phyloP scores from a whole-genome alignment of 2,329 filamentous ascomycete genomes.

The Trichoderma breve region DNA sequence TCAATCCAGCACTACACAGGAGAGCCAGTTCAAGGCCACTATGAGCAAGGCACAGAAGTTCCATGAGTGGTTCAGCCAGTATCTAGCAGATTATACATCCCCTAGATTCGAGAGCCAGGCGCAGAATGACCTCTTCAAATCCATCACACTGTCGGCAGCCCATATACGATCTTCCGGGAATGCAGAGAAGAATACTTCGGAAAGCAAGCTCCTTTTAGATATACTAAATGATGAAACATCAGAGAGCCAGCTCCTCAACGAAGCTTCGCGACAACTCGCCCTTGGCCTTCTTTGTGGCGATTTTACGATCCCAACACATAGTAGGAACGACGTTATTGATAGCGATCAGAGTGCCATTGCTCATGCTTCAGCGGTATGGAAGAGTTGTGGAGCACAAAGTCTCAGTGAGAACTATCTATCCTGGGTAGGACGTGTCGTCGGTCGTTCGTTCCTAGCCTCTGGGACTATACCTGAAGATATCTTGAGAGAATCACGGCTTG shows the following conservation, averaged over 20 bases:
- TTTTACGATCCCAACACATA: constrained; percentile 57
- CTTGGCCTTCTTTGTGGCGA: constrained; percentile 70
- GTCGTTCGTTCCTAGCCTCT: constrained; percentile 76
- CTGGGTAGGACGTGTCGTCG: constrained; percentile 84
- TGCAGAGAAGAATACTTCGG: constrained; percentile 66
- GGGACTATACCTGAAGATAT: constrained; percentile 64
- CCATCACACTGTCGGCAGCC: constrained; percentile 67
- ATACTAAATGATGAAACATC: constrained; percentile 71
- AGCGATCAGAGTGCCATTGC: constrained; percentile 61
- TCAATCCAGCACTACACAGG: constrained; percentile 78
- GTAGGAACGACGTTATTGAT: constrained; percentile 62
- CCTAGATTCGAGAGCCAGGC: constrained; percentile 47
- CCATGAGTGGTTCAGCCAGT: constrained; percentile 72
- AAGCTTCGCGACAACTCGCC: constrained; percentile 67
- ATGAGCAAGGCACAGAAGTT: constrained; percentile 74
- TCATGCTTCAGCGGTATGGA: constrained; percentile 69
- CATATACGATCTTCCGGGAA: constrained; percentile 67
- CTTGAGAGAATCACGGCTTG: constrained; percentile 57
- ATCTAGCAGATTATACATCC: constrained; percentile 62
- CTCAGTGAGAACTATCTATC: constrained; percentile 68
- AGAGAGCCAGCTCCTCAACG: constrained; percentile 63
- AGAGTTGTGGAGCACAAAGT: constrained; percentile 65
- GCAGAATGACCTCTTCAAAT: constrained; percentile 58
- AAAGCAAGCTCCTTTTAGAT: constrained; percentile 75
- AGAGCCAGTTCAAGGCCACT: constrained; percentile 75